Evolutionary conservation across 2,329 filamentous ascomycete genomes (phyloP).

Genomic region (Fonsecaea pugnacius): DNA sequence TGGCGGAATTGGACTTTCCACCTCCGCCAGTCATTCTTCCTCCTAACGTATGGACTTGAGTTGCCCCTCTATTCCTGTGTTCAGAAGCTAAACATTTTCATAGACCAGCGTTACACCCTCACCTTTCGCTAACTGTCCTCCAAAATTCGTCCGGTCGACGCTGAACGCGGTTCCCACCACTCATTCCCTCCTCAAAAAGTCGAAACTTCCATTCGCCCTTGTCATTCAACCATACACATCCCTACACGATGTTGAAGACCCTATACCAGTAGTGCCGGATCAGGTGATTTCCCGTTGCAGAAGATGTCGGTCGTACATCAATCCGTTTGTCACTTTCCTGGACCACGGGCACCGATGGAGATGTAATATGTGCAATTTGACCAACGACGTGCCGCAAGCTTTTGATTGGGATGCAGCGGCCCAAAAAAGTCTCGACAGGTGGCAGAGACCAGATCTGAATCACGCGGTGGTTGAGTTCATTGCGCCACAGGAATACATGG

Average conservation of each 20-base stretch:
- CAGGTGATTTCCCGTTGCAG: slow-evolving; percentile 97
- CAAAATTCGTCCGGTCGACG: slow-evolving; percentile 94
- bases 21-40: slow-evolving; percentile 90
- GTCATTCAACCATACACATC: slow-evolving; percentile 95
- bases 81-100: slow-evolving; percentile 47
- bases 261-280: slow-evolving; percentile 88
- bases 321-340: slow-evolving; percentile 93
- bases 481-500: slow-evolving; percentile 99
- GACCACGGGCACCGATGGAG: slow-evolving; percentile 98
- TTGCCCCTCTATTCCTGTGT: neutral
- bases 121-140: slow-evolving; percentile 84
- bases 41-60: slow-evolving; percentile 72
- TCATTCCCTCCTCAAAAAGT: slow-evolving; percentile 92
- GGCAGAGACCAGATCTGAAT: slow-evolving; percentile 91
- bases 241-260: slow-evolving; percentile 89
- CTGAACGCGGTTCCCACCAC: slow-evolving; percentile 93
- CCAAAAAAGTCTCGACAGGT: slow-evolving; percentile 88
- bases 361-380: slow-evolving; percentile 99
- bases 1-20: slow-evolving; percentile 85
- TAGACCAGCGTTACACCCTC: slow-evolving; percentile 90
- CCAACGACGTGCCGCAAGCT: slow-evolving; percentile 97
- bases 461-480: slow-evolving; percentile 97
- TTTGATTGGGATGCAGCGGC: slow-evolving; percentile 97
- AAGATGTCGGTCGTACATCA: slow-evolving; percentile 95
- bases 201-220: slow-evolving; percentile 90